Percentiles rank a stretch among this genome's conserved stretches.
Conservation (phyloP, 495 filamentous ascomycete species). For the Penicillium odoratum region DNA sequence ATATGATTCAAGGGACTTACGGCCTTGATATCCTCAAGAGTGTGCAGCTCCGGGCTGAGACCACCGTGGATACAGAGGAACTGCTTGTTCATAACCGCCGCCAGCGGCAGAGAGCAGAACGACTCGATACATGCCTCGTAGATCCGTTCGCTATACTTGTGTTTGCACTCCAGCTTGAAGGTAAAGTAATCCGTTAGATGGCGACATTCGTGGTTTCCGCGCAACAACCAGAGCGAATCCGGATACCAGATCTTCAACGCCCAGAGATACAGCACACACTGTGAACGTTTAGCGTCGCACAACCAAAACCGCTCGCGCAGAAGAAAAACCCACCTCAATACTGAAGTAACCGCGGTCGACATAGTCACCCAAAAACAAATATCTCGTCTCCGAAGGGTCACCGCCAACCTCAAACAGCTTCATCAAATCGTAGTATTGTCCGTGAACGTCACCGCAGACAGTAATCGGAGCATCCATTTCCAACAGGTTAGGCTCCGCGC, state of each 20-base stretch:
- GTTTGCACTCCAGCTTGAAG: constrained; percentile 98
- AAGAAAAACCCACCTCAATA: constrained; percentile 68
- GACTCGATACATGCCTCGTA: constrained; percentile 99
- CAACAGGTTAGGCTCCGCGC: constrained; percentile 86
- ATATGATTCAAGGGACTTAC: constrained; percentile 45
- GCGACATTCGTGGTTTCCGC: constrained; percentile 97
- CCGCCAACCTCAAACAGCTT: constrained; percentile 98
- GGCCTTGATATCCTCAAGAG: constrained; percentile 86
- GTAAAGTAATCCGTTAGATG: constrained; percentile 99
- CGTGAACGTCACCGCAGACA: constrained; percentile 98
- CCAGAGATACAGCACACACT: constrained; percentile 97
- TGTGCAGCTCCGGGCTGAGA: constrained; percentile 92
- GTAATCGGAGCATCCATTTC: constrained; percentile 99
- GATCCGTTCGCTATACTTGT: constrained; percentile 95
- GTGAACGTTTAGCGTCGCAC: constrained; percentile 13
- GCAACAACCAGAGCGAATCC: constrained; percentile 92
- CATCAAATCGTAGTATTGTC: constrained; percentile 99
- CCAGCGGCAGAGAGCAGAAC: constrained; percentile 91
- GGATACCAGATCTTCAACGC: constrained; percentile 99
- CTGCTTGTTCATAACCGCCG: constrained; percentile 99
- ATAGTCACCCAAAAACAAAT: constrained; percentile 96
- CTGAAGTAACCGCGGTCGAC: constrained; percentile 98
- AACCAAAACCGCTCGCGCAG: neutral
- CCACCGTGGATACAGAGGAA: constrained; percentile 98
- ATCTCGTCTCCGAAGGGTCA: constrained; percentile 92